Evolutionary conservation across 768 basidiomycete species (phyloP).

Genomic region (Kwoniella dejecticola): DNA sequence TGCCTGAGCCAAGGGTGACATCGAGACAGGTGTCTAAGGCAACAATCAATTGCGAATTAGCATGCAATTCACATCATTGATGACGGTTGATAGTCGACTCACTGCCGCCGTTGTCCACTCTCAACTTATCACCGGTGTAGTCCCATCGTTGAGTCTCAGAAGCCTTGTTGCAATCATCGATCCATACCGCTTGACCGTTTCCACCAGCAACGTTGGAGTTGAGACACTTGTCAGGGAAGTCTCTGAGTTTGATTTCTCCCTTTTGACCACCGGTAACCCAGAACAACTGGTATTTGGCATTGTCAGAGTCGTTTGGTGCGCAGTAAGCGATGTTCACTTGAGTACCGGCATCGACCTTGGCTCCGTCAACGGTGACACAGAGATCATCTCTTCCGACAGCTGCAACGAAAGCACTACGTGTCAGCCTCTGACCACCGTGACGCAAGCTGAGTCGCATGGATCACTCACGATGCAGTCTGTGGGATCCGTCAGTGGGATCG

Average conservation of each 20-base stretch:
- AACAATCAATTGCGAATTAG: background rate
- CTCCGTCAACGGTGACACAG: conserved; percentile 18
- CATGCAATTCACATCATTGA: background rate
- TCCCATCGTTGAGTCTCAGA: conserved; percentile 14
- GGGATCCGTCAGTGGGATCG: conserved; percentile 10
- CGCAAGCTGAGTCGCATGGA: background rate
- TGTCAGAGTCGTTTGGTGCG: conserved; percentile 9
- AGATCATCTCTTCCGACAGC: conserved; percentile 16
- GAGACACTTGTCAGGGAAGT: conserved; percentile 5
- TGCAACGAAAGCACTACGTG: background rate
- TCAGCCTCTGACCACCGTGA: too few species aligned
- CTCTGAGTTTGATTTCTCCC: conserved; percentile 5
- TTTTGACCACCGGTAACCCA: conserved; percentile 9
- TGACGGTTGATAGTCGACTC: background rate
- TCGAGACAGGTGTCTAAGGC: conserved; percentile 14
- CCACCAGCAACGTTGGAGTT: conserved; percentile 10
- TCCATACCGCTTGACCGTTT: conserved; percentile 9
- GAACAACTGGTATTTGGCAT: conserved; percentile 9
- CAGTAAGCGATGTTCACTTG: conserved; percentile 22
- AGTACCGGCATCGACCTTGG: conserved; percentile 1
- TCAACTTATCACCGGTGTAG: conserved; percentile 12
- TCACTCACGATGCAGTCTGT: conserved; percentile 10
- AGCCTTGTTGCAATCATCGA: conserved; percentile 11
- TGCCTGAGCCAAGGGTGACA: conserved; percentile 1
- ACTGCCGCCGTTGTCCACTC: conserved; percentile 11